Percentiles rank a stretch among this genome's conserved stretches.
Evolutionary conservation across 164 flowering plant genomes (phyloP).

Genomic region (Nymphaea colorata): DNA sequence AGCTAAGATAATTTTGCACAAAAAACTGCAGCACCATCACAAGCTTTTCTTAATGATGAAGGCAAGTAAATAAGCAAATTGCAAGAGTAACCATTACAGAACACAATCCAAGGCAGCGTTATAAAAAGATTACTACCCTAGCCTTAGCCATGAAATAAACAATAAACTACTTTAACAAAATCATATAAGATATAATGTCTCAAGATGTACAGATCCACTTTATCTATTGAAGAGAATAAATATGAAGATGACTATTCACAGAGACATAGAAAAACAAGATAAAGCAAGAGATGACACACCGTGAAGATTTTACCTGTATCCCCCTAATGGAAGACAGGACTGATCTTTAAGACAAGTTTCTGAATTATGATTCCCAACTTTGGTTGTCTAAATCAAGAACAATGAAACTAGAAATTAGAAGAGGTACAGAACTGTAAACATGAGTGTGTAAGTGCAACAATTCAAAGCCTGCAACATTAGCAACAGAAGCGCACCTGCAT

Average conservation of each 20-base stretch:
- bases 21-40: not conserved
- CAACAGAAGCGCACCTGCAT: constrained; percentile 60
- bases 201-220: no score
- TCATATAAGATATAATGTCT: no score
- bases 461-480: not conserved
- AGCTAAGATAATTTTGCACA: not conserved
- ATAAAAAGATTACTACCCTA: no score
- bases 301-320: constrained; percentile 66
- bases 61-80: no score
- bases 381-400: constrained; percentile 50
- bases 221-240: not conserved
- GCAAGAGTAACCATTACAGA: no score
- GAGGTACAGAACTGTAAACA: not conserved
- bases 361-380: constrained; percentile 76
- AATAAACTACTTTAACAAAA: no score
- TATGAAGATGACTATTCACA: no score
- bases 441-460: not conserved
- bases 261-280: not conserved
- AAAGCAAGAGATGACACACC: not conserved
- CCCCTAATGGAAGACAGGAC: constrained; percentile 92
- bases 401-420: not conserved
- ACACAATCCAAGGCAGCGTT: no score
- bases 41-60: not conserved
- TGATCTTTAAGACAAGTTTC: constrained; percentile 74
- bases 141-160: no score